phyloP scores from a whole-genome alignment of 192 early-diverging fungal genomes.

The Umbelopsis sp. region DNA sequence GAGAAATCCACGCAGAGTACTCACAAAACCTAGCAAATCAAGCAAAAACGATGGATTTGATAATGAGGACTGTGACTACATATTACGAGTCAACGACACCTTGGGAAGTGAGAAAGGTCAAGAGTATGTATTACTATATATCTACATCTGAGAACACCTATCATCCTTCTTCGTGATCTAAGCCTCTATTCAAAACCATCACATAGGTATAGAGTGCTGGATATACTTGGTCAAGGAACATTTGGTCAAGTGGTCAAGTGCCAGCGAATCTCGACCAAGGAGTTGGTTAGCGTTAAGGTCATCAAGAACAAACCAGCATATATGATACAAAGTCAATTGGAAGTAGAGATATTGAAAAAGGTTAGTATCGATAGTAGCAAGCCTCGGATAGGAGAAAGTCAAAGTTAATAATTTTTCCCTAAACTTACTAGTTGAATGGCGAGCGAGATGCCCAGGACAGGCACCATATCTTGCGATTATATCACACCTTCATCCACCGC shows the following conservation, averaged over 20 bases:
- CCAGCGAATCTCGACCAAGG: conserved; percentile 86
- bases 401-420: background rate
- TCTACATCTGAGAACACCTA: too few relatives aligned
- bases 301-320: conserved; percentile 98
- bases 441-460: conserved; percentile 81
- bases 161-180: background rate
- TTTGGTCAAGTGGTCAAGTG: conserved; percentile 99
- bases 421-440: conserved; percentile 70
- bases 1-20: conserved; percentile 83
- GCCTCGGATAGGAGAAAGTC: background rate
- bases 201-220: conserved; percentile 83
- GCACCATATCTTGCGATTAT: conserved; percentile 86
- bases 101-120: conserved; percentile 89
- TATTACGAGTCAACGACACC: conserved; percentile 95
- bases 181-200: background rate
- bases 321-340: conserved; percentile 94
- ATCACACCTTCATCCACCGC: conserved; percentile 90
- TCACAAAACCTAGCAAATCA: conserved; percentile 94
- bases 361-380: conserved; percentile 35
- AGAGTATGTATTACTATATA: conserved; percentile 56
- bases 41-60: conserved; percentile 90
- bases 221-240: conserved; percentile 93
- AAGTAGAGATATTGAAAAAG: conserved; percentile 90
- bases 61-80: conserved; percentile 96
- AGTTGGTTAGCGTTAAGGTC: conserved; percentile 91